A percentile compares a stretch with the other conserved stretches of the same genome.
These are phyloP conservation scores for Fusarium clavum DNA, from an alignment of 2,329 filamentous ascomycete genomes.

Conservation along the genomic window DNA sequence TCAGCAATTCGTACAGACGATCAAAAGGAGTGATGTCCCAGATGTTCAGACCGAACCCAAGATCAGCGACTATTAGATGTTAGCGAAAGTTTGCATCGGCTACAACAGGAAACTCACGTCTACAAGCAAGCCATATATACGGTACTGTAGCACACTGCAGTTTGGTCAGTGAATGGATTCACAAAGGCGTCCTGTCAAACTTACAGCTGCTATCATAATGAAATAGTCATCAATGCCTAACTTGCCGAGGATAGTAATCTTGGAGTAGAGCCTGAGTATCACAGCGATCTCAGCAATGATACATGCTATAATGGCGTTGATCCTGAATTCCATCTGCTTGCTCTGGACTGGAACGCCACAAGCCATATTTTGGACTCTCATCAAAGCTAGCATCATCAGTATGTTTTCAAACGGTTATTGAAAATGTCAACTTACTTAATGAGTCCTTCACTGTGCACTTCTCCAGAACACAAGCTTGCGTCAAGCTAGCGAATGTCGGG, in stretches of 20 bases:
- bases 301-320: slow-evolving; percentile 28
- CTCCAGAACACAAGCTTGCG: slow-evolving; percentile 25
- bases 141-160: slow-evolving; percentile 31
- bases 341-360: slow-evolving; percentile 32
- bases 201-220: slow-evolving; percentile 30
- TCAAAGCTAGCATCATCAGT: slow-evolving; percentile 8
- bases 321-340: slow-evolving; percentile 28
- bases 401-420: accelerated
- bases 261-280: slow-evolving; percentile 27
- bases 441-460: slow-evolving; percentile 34
- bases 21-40: slow-evolving; percentile 33
- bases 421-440: slow-evolving; percentile 11
- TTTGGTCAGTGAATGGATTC: not conserved
- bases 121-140: slow-evolving; percentile 30
- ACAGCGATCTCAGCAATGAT: slow-evolving; percentile 27
- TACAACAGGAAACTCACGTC: not conserved
- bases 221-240: slow-evolving; percentile 27
- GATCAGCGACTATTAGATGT: slow-evolving; percentile 23
- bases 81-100: not conserved
- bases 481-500: slow-evolving; percentile 23
- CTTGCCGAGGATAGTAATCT: slow-evolving; percentile 27
- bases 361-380: slow-evolving; percentile 25
- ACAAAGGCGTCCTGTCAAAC: not conserved
- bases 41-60: slow-evolving; percentile 34
- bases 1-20: slow-evolving; percentile 29